Conservation (phyloP, 2,329 filamentous ascomycete genomes). For the Daldinia eschscholtzii region DNA sequence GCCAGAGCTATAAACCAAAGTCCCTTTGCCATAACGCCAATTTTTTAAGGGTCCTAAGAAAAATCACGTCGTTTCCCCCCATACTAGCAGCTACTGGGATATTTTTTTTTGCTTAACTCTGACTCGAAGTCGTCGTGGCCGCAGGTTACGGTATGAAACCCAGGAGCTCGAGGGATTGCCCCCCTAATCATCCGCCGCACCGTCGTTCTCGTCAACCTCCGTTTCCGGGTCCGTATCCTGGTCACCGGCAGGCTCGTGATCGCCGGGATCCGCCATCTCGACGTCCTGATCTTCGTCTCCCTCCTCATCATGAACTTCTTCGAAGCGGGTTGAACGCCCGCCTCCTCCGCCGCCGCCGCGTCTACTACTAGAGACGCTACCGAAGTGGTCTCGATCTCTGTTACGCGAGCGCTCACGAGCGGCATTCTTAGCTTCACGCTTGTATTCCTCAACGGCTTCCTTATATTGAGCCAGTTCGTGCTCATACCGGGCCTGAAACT, state of each 20-base stretch:
- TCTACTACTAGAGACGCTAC: constrained; percentile 20
- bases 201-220: constrained; percentile 52
- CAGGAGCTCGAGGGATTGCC: no score
- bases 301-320: constrained; percentile 48
- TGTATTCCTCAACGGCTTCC: constrained; percentile 58
- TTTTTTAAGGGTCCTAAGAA: neutral
- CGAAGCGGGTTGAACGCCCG: constrained; percentile 46
- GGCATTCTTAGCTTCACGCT: constrained; percentile 50
- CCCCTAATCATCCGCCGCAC: constrained; percentile 42
- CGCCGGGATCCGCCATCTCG: constrained; percentile 45
- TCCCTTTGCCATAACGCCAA: constrained; percentile 7
- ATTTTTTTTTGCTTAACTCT: no score
- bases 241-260: constrained; percentile 35
- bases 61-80: neutral
- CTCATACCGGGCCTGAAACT: constrained; percentile 61
- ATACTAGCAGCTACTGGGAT: no score
- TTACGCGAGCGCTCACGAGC: constrained; percentile 51
- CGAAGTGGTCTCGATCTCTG: constrained; percentile 28
- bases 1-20: neutral
- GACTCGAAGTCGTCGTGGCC: neutral
- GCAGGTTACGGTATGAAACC: neutral
- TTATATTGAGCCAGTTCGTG: constrained; percentile 57
- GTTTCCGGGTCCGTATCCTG: constrained; percentile 51
- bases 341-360: constrained; percentile 36
- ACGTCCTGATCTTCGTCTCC: constrained; percentile 45